Percentiles rank a stretch among this genome's conserved stretches.
Evolutionary conservation across 179 eudicot genomes (phyloP).

Genomic region (Pouteria campechiana): DNA sequence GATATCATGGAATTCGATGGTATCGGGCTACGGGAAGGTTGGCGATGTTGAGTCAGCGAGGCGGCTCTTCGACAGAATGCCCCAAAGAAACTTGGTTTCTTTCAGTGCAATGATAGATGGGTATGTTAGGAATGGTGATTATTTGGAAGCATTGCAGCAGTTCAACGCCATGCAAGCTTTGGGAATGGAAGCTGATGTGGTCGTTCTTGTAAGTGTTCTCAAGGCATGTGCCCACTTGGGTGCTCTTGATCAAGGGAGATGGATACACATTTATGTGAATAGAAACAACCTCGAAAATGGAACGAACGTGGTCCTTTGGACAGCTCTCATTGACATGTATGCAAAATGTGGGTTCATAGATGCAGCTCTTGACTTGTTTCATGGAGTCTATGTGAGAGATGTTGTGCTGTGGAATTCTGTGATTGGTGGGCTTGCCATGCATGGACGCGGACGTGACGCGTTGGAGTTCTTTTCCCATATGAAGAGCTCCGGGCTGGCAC

Average conservation of each 20-base stretch:
- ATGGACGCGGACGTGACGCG: conserved; percentile 18
- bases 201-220: conserved; percentile 73
- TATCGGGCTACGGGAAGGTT: conserved; percentile 66
- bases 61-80: conserved; percentile 44
- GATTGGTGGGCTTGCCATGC: conserved; percentile 30
- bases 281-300: conserved; percentile 27
- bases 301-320: conserved; percentile 38
- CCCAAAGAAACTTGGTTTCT: conserved; percentile 55
- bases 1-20: conserved; percentile 75
- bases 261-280: conserved; percentile 46
- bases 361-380: conserved; percentile 51
- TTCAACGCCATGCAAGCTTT: conserved; percentile 41
- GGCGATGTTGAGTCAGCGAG: conserved; percentile 37
- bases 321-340: conserved; percentile 78
- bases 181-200: conserved; percentile 59
- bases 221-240: conserved; percentile 79
- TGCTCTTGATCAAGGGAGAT: conserved; percentile 56
- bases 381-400: conserved; percentile 20
- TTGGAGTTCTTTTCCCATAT: conserved; percentile 14
- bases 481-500: conserved; percentile 10
- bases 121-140: conserved; percentile 53
- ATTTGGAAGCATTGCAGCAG: conserved; percentile 36
- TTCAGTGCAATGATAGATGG: conserved; percentile 81
- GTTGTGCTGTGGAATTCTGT: conserved; percentile 32
- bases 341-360: conserved; percentile 73